Base-by-base conservation (phyloP, 345 rosid species). In the Euclidium syriacum region DNA sequence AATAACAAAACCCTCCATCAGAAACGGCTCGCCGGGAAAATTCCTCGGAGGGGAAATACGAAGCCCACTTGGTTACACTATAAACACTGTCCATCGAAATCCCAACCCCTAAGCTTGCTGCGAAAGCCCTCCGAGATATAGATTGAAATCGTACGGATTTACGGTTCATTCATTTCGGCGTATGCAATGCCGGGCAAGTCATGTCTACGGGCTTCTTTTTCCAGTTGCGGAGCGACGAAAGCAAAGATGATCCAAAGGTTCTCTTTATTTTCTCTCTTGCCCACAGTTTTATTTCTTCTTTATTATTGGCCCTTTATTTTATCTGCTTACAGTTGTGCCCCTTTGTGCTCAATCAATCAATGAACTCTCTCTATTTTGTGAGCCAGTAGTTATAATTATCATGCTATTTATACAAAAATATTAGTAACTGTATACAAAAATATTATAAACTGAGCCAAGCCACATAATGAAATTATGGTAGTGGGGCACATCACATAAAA, bases 181-280 rank as follows among this genome's bases (percentile, higher is more conserved):
- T 49, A 25, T 34, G 32, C 40, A 32, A 10, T 46, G 4, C 16
- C 16, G 4, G 20, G 10, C 40, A 25, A 10, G 8, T 48, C 33
- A 29, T 29, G 33, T 29, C 33, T 29, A 1, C 30, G 30, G 30
- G 30, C 30, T 3, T 29, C 33, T n/a, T n/a, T n/a, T n/a, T 38
- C 10, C 26, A 7, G 22, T 51, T 63, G 68, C 59, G 46, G 36
- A 17, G 24, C 67, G 15, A 53, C 20, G 30, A 64, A 40, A 33
- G 33, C 33, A 29, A 29, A 29, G 7, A n/a, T 7, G 26, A 10
- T 26, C 51, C 50, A 51, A 51, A 61, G 26, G 44, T 7, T 41
- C 17, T 26, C 17, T 9, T 33, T 10, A 4, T 35, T 57, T 56
- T 22, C 3, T 25, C 6, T 41, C 10, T 29, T 2, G 1, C 54